These are phyloP conservation scores for Lecanicillium sp. DNA, from an alignment of 2,329 filamentous ascomycete species.

Conservation along the genomic window DNA sequence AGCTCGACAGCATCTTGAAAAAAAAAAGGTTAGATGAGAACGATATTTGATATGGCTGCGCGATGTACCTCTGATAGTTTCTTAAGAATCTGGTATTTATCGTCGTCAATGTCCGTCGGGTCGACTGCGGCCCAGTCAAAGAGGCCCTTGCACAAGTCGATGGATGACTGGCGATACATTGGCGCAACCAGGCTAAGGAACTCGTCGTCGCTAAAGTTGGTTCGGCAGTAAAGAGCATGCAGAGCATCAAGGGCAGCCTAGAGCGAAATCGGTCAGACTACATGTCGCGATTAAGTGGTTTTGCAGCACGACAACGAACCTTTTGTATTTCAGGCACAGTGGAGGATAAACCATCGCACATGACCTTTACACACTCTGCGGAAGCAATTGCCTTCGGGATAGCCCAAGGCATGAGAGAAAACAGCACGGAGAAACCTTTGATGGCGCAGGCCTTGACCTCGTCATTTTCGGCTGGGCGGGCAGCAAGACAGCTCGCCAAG, in stretches of 20 bases:
- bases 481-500: conserved; percentile 63
- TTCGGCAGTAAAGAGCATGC: conserved; percentile 72
- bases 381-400: conserved; percentile 73
- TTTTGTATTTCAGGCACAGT: conserved; percentile 67
- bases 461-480: conserved; percentile 55
- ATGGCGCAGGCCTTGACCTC: conserved; percentile 64
- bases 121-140: conserved; percentile 76
- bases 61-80: conserved; percentile 77
- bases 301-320: conserved; percentile 29
- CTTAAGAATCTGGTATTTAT: conserved; percentile 87
- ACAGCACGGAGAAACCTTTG: conserved; percentile 69
- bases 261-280: not conserved
- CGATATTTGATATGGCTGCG: not conserved
- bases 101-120: conserved; percentile 77
- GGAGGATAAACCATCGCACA: conserved; percentile 64
- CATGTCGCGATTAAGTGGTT: not conserved
- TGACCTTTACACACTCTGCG: conserved; percentile 60
- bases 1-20: conserved; percentile 68
- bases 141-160: conserved; percentile 64
- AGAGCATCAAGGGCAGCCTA: conserved; percentile 74
- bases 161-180: conserved; percentile 66
- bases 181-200: conserved; percentile 71
- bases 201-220: conserved; percentile 67
- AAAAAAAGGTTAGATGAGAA: conserved; percentile 7
- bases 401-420: conserved; percentile 79